Evolutionary conservation across 2,329 filamentous ascomycete species (phyloP).

Genomic region (Verticillium albo-atrum): DNA sequence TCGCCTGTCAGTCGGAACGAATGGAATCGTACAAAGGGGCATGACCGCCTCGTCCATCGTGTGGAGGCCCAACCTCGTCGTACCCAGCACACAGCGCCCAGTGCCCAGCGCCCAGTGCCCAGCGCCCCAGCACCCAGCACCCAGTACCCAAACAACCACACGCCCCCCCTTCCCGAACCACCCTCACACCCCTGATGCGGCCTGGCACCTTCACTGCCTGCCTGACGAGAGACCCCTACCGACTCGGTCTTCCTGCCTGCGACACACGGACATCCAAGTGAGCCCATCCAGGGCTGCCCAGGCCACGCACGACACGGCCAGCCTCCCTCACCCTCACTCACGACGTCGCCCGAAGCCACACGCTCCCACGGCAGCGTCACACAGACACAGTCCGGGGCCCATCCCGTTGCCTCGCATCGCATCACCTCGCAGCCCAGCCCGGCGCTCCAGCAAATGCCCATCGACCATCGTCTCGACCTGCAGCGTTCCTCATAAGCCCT

Average conservation of each 20-base stretch:
- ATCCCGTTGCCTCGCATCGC: not conserved
- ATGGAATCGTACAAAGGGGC: not conserved
- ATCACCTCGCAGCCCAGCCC: not conserved
- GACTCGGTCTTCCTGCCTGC: not conserved
- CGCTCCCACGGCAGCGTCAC: not conserved
- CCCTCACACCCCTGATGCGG: not conserved
- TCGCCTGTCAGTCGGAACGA: not conserved
- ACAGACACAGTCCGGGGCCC: not conserved
- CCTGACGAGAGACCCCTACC: not conserved
- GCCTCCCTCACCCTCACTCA: not conserved
- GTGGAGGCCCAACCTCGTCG: not conserved
- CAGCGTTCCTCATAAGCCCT: constrained; percentile 8
- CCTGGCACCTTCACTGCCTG: not conserved
- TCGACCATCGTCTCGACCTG: not conserved
- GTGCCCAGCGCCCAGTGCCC: not conserved
- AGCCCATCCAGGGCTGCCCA: not conserved
- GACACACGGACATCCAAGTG: not conserved
- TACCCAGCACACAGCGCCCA: not conserved
- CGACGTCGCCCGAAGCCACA: not conserved
- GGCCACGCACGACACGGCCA: not conserved
- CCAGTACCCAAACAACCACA: not conserved
- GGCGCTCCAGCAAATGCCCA: not conserved
- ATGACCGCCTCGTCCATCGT: not conserved
- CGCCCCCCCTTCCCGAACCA: not conserved
- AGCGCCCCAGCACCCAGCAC: not conserved